These are phyloP conservation scores for Grosmannia huntii DNA, from an alignment of 2,329 filamentous ascomycete genomes.

Conservation along the genomic window DNA sequence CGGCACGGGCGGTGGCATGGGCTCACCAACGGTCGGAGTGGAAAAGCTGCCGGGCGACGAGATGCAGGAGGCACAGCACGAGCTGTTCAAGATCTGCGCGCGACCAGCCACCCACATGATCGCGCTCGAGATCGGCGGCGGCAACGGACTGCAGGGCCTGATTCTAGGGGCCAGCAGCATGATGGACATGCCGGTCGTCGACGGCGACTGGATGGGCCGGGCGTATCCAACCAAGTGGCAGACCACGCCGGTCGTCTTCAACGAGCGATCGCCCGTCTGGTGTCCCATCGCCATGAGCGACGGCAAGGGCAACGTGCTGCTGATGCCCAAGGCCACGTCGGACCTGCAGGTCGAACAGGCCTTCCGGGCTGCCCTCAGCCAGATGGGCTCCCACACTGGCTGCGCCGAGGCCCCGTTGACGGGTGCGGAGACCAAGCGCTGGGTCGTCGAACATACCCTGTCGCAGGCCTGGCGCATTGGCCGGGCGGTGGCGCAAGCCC, in stretches of 20 bases:
- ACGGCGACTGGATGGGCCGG: conserved; percentile 45
- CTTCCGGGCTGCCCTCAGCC: conserved; percentile 35
- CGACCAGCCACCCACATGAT: conserved; percentile 34
- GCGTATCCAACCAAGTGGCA: conserved; percentile 44
- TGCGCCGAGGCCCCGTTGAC: conserved; percentile 35
- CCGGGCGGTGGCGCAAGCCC: conserved; percentile 40
- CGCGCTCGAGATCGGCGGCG: conserved; percentile 53
- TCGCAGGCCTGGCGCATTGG: conserved; percentile 48
- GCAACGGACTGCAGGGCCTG: conserved; percentile 48
- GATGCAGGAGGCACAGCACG: conserved; percentile 34
- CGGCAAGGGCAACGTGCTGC: conserved; percentile 36
- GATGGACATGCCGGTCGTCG: conserved; percentile 37
- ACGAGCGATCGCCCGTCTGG: conserved; percentile 32
- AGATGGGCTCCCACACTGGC: conserved; percentile 42
- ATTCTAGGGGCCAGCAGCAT: conserved; percentile 39
- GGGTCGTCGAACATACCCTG: conserved; percentile 37
- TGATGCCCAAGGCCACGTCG: conserved; percentile 34
- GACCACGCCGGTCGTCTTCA: conserved; percentile 26
- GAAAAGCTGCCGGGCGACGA: conserved; percentile 48
- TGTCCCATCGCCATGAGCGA: conserved; percentile 35
- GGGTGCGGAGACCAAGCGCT: conserved; percentile 34
- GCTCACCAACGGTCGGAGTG: conserved; percentile 46
- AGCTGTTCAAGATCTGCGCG: conserved; percentile 38
- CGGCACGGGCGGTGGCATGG: conserved; percentile 43
- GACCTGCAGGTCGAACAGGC: conserved; percentile 35